Evolutionary conservation across 2,329 filamentous ascomycete species (phyloP).

Genomic region (Trichoderma sp.): DNA sequence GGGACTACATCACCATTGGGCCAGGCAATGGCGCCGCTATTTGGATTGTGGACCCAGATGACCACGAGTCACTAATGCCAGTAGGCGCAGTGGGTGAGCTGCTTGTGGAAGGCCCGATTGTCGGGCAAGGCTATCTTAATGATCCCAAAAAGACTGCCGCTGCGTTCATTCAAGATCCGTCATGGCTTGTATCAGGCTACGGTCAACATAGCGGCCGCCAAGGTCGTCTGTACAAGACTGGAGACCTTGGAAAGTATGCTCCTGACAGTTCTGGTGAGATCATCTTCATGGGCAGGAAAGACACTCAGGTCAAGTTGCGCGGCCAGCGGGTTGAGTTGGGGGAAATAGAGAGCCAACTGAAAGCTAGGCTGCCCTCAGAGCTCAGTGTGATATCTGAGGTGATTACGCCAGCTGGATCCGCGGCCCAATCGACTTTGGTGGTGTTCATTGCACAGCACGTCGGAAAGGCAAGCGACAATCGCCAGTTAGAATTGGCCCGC

Average conservation of each 20-base stretch:
- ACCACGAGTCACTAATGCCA: slow-evolving; percentile 23
- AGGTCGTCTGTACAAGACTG: slow-evolving; percentile 26
- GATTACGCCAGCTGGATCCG: not conserved
- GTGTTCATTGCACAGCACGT: not conserved
- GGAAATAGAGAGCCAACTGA: slow-evolving; percentile 26
- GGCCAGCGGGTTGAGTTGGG: slow-evolving; percentile 30
- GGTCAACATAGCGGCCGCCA: slow-evolving; percentile 4
- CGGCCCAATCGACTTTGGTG: not conserved
- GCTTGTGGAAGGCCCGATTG: slow-evolving; percentile 45
- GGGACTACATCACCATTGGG: slow-evolving; percentile 20
- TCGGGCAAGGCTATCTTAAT: slow-evolving; percentile 53
- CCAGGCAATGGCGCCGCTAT: slow-evolving; percentile 25
- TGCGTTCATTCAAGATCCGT: slow-evolving; percentile 31
- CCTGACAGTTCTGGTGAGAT: slow-evolving; percentile 16
- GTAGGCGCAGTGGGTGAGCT: slow-evolving; percentile 37
- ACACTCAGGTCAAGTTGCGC: slow-evolving; percentile 28
- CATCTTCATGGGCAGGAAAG: slow-evolving; percentile 26
- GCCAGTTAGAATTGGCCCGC: not conserved
- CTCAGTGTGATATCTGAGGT: slow-evolving; percentile 47
- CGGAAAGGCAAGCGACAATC: not conserved
- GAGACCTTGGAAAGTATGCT: slow-evolving; percentile 27
- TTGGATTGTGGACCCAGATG: slow-evolving; percentile 31
- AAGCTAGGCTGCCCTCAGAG: slow-evolving; percentile 37
- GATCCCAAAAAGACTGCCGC: slow-evolving; percentile 34
- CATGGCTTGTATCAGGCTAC: slow-evolving; percentile 23